These are phyloP conservation scores for Ophiostoma sp. DNA, from an alignment of 2,329 filamentous ascomycete species.

Conservation along the genomic window DNA sequence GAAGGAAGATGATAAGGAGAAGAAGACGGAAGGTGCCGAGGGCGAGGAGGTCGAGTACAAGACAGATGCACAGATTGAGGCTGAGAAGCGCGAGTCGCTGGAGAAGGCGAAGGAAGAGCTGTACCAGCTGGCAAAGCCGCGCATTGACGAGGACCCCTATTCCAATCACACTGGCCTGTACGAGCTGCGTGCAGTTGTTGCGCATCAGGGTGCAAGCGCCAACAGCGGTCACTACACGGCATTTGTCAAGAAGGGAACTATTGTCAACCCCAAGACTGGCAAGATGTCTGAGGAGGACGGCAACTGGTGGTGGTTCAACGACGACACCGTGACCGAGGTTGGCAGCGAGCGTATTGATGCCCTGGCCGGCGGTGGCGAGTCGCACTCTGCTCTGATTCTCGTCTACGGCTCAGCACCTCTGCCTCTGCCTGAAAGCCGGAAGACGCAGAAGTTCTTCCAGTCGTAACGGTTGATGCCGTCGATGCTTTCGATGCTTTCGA, in stretches of 20 bases:
- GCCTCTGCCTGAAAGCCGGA: constrained; percentile 45
- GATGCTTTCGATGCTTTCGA: too few relatives aligned
- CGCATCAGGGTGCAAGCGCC: constrained; percentile 92
- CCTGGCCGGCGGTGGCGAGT: constrained; percentile 82
- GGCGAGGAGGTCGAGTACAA: constrained; percentile 74
- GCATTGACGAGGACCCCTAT: constrained; percentile 69
- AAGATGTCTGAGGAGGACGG: constrained; percentile 77
- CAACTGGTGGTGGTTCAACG: constrained; percentile 99
- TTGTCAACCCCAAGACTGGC: constrained; percentile 67
- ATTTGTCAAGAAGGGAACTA: constrained; percentile 86
- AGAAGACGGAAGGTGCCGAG: constrained; percentile 38
- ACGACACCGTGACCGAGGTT: constrained; percentile 93
- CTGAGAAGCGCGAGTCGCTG: constrained; percentile 71
- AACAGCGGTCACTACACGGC: constrained; percentile 98
- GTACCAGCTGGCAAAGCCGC: constrained; percentile 66
- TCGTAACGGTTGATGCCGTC: constrained; percentile 14
- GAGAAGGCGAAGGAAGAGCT: constrained; percentile 83
- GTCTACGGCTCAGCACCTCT: constrained; percentile 71
- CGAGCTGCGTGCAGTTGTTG: constrained; percentile 88
- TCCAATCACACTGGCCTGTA: constrained; percentile 93
- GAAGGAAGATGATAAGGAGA: constrained; percentile 38
- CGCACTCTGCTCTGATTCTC: constrained; percentile 74
- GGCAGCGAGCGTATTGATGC: constrained; percentile 84
- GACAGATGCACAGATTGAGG: constrained; percentile 88
- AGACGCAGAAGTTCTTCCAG: constrained; percentile 22